A percentile compares a stretch with the other conserved stretches of the same genome.
Conservation (phyloP, 176 grass and related monocot genomes). For the Areca catechu region DNA sequence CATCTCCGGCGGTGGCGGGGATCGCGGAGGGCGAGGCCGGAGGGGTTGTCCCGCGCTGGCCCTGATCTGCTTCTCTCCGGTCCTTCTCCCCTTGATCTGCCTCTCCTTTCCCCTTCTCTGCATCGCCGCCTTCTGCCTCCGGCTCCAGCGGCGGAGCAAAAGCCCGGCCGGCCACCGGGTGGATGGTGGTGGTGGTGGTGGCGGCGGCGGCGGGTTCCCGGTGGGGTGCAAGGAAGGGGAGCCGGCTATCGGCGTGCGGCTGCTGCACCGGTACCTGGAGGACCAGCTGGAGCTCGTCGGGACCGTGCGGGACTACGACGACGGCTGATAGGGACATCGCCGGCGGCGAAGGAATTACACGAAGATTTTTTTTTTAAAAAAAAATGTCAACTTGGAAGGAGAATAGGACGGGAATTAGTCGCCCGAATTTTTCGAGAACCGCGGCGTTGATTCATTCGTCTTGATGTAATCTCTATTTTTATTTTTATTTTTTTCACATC, state of each 20-base stretch:
- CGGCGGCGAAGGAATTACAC: too few species aligned
- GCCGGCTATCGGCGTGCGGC: background rate
- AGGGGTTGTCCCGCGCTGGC: background rate
- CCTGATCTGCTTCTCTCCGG: constrained; percentile 29
- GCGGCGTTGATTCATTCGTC: too few species aligned
- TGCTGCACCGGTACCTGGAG: constrained; percentile 52
- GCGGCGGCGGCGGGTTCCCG: too few species aligned
- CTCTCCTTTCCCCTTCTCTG: constrained; percentile 4
- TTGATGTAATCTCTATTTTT: too few species aligned
- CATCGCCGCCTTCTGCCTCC: constrained; percentile 4
- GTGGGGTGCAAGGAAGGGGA: background rate
- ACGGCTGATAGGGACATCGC: too few species aligned
- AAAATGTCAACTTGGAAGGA: too few species aligned
- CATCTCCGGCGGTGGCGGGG: background rate
- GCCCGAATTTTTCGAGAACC: too few species aligned
- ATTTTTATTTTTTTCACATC: too few species aligned
- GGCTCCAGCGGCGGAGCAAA: background rate
- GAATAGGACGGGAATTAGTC: too few species aligned
- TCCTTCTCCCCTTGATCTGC: constrained; percentile 29
- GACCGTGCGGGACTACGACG: background rate
- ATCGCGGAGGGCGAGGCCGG: background rate
- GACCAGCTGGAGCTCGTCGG: constrained; percentile 67
- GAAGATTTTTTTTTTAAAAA: too few species aligned
- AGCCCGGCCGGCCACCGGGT: background rate
- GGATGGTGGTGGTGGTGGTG: background rate